A percentile compares a stretch with the other conserved stretches of the same genome.
phyloP scores from a whole-genome alignment of 352 stramenopile genomes.

The Phytopythium mirpurense region DNA sequence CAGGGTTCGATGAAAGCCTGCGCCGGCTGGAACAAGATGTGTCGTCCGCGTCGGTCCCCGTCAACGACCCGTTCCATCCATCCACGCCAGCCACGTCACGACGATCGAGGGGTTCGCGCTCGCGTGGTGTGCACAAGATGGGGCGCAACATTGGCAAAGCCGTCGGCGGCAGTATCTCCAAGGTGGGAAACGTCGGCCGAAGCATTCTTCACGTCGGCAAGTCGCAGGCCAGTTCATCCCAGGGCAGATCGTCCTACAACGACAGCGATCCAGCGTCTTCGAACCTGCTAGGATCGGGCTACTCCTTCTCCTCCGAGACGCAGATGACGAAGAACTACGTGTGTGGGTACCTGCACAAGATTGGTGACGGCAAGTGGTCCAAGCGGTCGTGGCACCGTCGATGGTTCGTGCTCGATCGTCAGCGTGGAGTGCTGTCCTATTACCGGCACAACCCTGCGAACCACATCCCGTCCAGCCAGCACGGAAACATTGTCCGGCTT shows the following conservation, averaged over 20 bases:
- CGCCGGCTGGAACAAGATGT: background rate
- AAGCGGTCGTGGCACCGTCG: constrained; percentile 80
- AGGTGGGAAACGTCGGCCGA: constrained; percentile 69
- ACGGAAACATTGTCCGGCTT: constrained; percentile 75
- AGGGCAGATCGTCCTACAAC: constrained; percentile 12
- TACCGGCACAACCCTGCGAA: constrained; percentile 80
- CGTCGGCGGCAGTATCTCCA: constrained; percentile 72
- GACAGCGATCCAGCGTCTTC: constrained; percentile 24
- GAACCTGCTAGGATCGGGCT: constrained; percentile 38
- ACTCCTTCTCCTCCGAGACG: constrained; percentile 70
- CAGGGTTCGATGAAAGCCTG: constrained; percentile 17
- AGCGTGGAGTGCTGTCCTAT: constrained; percentile 71
- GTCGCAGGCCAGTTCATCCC: constrained; percentile 19
- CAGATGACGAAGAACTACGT: constrained; percentile 79
- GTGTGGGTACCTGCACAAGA: constrained; percentile 81
- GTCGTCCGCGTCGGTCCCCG: constrained; percentile 8
- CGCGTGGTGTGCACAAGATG: constrained; percentile 68
- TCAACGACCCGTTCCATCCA: constrained; percentile 18
- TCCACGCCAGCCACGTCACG: constrained; percentile 6
- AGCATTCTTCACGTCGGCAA: constrained; percentile 74
- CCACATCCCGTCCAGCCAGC: constrained; percentile 32
- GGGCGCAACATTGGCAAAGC: constrained; percentile 72
- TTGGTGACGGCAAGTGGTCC: constrained; percentile 81
- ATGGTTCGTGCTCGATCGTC: constrained; percentile 81
- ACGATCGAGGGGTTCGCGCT: constrained; percentile 21